phyloP scores from a whole-genome alignment of 1,139 yeast genomes.

The Debaryomycetaceae sp. region DNA sequence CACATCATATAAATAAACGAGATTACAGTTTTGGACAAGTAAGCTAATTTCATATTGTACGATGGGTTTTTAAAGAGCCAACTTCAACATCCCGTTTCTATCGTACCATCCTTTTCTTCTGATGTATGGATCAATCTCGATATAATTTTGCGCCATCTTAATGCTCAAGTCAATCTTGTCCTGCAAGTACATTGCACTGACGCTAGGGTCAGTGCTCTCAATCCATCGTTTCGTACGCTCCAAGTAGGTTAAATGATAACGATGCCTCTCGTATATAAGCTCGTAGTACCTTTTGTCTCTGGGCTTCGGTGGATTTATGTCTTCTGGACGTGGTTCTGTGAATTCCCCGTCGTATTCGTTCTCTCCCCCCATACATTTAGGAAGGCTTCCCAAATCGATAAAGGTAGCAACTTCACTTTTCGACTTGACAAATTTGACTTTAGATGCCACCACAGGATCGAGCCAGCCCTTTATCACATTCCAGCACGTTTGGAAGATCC shows the following conservation, averaged over 20 bases:
- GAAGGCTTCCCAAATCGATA: constrained; percentile 51
- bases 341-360: constrained; percentile 53
- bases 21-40: neutral
- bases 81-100: constrained; percentile 38
- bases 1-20: neutral
- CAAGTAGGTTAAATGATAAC: constrained; percentile 45
- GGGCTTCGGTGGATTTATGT: constrained; percentile 24
- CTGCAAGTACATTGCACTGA: constrained; percentile 35
- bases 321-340: constrained; percentile 40
- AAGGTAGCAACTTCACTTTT: constrained; percentile 43
- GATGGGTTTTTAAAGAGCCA: neutral
- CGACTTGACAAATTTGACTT: constrained; percentile 66
- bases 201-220: constrained; percentile 42
- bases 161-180: constrained; percentile 48
- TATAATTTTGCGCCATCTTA: constrained; percentile 52
- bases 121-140: constrained; percentile 63
- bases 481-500: constrained; percentile 88
- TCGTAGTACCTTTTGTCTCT: constrained; percentile 31
- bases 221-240: constrained; percentile 68
- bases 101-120: constrained; percentile 69
- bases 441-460: constrained; percentile 84
- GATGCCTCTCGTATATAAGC: constrained; percentile 38
- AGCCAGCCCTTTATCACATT: constrained; percentile 79
- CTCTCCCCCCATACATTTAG: constrained; percentile 64
- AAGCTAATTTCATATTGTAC: neutral